Conservation (phyloP, 805 yeast genomes). For the Nakazawaea populi region DNA sequence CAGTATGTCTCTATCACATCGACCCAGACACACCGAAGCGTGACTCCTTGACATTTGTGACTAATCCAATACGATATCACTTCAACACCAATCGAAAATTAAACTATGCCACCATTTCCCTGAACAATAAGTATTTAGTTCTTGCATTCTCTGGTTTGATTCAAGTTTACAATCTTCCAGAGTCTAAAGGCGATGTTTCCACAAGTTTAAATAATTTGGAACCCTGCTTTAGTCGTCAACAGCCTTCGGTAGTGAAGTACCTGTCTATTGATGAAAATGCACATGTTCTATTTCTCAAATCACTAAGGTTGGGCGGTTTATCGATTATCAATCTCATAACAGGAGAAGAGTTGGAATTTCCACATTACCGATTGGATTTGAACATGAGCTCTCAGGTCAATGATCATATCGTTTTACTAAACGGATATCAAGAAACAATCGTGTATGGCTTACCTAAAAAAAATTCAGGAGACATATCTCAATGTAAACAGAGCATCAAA, state of each 20-base stretch:
- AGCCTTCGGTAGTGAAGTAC: slow-evolving; percentile 10
- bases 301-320: slow-evolving; percentile 10
- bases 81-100: slow-evolving; percentile 3
- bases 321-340: slow-evolving; percentile 9
- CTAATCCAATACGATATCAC: slow-evolving; percentile 7
- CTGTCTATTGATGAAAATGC: slow-evolving; percentile 9
- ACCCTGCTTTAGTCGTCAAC: slow-evolving; percentile 5
- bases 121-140: slow-evolving; percentile 6
- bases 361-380: slow-evolving; percentile 9
- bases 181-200: not conserved
- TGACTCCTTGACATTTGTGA: not conserved
- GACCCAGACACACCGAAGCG: not conserved
- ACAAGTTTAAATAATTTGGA: not conserved
- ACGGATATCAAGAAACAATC: slow-evolving; percentile 7
- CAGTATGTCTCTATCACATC: slow-evolving; percentile 7
- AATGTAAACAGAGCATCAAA: not conserved
- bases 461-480: too few species aligned
- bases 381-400: slow-evolving; percentile 6
- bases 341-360: slow-evolving; percentile 9
- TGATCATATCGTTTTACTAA: slow-evolving; percentile 5
- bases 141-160: slow-evolving; percentile 9
- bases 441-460: slow-evolving; percentile 9
- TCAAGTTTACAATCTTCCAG: slow-evolving; percentile 5
- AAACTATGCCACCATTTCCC: slow-evolving; percentile 7
- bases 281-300: slow-evolving; percentile 9